Conservation (phyloP, 257 asterid species). For the Scutellaria baicalensis region DNA sequence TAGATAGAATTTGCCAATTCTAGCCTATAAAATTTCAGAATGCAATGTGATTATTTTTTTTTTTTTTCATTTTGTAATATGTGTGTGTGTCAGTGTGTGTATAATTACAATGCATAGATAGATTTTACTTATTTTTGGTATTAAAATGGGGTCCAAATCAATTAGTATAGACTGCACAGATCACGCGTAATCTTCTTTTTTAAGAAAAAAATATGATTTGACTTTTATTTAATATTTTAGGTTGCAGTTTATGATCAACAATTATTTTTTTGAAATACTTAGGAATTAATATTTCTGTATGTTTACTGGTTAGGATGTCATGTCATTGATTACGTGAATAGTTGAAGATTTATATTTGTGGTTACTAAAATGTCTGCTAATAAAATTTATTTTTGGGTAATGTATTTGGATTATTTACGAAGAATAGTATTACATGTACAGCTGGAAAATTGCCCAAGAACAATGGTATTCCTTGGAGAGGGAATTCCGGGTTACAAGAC, state of each 20-base stretch:
- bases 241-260: no score
- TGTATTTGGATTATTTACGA: no score
- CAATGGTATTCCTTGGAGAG: slow-evolving; percentile 70
- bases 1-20: neutral
- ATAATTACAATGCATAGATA: no score
- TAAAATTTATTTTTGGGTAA: no score
- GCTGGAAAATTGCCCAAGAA: slow-evolving; percentile 75
- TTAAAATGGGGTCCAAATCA: neutral
- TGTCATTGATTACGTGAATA: slow-evolving; percentile 13
- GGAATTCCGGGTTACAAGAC: slow-evolving; percentile 70
- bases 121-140: neutral
- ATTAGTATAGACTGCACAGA: neutral
- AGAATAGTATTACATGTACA: slow-evolving; percentile 13
- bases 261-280: no score
- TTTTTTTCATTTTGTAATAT: no score
- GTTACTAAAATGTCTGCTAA: neutral
- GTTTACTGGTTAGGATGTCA: slow-evolving; percentile 8
- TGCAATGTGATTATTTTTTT: neutral
- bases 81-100: no score
- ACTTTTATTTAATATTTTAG: neutral
- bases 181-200: neutral
- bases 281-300: neutral
- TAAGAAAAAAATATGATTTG: neutral
- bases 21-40: neutral
- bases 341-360: neutral